Base-by-base conservation (phyloP, 2,329 filamentous ascomycete genomes). In the Colletotrichum lini region DNA sequence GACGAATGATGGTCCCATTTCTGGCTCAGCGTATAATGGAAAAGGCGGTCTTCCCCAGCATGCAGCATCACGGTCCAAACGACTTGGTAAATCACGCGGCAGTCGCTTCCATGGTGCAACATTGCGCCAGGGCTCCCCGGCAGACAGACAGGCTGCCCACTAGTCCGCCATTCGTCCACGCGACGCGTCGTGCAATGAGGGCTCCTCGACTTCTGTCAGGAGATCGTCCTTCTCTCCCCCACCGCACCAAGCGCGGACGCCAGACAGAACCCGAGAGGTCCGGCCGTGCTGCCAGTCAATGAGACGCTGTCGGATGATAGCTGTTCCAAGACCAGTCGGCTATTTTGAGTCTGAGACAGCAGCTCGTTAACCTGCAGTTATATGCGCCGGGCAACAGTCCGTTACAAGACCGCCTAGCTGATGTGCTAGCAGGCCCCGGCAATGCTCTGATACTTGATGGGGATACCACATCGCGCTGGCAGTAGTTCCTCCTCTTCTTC, bases 321-420 rank as follows among this genome's bases (percentile, higher is more conserved):
- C 35, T 44, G 63, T 49, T 40, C 62, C 21, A 35, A 16, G 15
- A 26, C 59, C 56, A 16, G 21, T 62, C 16, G 38, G 49, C 38
- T 47, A 49, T 40, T 35, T 47, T 49, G 47, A 60, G 62, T 65
- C 44, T 35, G 54, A n/a, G 54, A 53, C 47, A 49, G 40, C 45
- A 42, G 59, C 45, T 54, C n/a, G 23, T 42, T 54, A 30, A 40
- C 38, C 40, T 60, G 23, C 67, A 70, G 13, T 26, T 47, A 42
- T 26, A 18, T 13, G 26, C 42, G 23, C 49, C 53, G 53, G 66
- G 8, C 54, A 40, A 47, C 30, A 45, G 59, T 50, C 50, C 26
- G 45, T 40, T n/a, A 12, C 35, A 49, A 23, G 45, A 45, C n/a
- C 6, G 13, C 10, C 26, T 47, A 54, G 58, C 67, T 38, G 15